phyloP scores from a whole-genome alignment of 2,329 filamentous ascomycete genomes.

The Fusarium pseudograminearum region DNA sequence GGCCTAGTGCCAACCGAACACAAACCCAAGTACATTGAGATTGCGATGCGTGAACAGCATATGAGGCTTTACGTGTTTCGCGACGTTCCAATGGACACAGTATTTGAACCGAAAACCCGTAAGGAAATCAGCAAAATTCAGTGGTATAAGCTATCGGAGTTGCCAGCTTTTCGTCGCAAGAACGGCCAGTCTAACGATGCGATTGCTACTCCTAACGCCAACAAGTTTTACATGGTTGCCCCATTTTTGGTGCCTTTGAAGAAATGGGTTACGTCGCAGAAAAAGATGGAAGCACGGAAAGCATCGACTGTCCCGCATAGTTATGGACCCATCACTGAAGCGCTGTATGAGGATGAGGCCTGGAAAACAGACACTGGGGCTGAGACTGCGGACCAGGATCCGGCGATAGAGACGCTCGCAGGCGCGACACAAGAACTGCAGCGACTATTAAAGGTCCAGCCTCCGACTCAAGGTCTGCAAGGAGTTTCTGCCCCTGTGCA shows the following conservation, averaged over 20 bases:
- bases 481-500: conserved; percentile 40
- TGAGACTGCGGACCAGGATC: conserved; percentile 50
- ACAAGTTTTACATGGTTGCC: conserved; percentile 98
- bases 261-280: conserved; percentile 90
- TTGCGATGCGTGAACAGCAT: conserved; percentile 92
- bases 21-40: conserved; percentile 84
- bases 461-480: conserved; percentile 63
- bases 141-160: conserved; percentile 91
- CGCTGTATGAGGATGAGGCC: conserved; percentile 72
- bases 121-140: conserved; percentile 98
- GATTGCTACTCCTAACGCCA: conserved; percentile 70
- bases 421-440: conserved; percentile 66
- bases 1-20: conserved; percentile 79
- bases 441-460: conserved; percentile 67
- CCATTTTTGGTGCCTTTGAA: conserved; percentile 88
- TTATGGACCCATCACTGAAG: conserved; percentile 64
- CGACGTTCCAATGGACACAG: conserved; percentile 85
- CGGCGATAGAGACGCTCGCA: conserved; percentile 61
- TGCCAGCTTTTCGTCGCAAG: conserved; percentile 85
- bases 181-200: conserved; percentile 67
- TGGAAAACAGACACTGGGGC: conserved; percentile 54
- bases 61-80: conserved; percentile 93
- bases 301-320: conserved; percentile 56
- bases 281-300: conserved; percentile 73
- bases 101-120: conserved; percentile 89